Evolutionary conservation across 768 basidiomycete species (phyloP), one percentile per base, ranked within the genome.

Genomic region (Tulasnella sp.): DNA sequence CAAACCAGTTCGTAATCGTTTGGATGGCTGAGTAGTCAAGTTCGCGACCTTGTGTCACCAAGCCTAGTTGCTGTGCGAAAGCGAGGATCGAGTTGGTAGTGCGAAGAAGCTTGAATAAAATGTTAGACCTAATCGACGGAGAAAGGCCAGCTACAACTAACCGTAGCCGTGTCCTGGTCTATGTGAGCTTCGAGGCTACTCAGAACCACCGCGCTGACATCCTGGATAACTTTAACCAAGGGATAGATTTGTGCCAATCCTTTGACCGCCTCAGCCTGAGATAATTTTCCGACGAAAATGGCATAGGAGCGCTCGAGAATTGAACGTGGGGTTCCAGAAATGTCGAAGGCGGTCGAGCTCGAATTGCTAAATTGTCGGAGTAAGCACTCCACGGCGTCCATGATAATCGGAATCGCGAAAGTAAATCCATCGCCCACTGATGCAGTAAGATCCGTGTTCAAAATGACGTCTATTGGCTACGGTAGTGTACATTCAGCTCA

Each of bases 381-480:
- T 10, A 52, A 52, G 52, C 52, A 52, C 24, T 52, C 52, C 52
- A n/a, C 52, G 24, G 52, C 52, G 52, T 52, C 52, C 52, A 52
- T 24, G n/a, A 52, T 10, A 24, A 52, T 52, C 52, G 52, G 24
- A 52, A 24, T 21, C 52, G 24, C 24, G 52, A 52, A 52, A 24
- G 52, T 8, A 52, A 52, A 12, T 24, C 24, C 52, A 52, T 52
- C 52, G 39, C 75, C 73, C 19, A 62, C 21, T 38, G n/a, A 34
- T 19, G 52, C 39, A 56, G 56, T 71, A 9, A 81, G 78, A 74
- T 82, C 34, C 7, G 83, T 79, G 81, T 85, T 87, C 85, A 89
- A 84, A 82, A 87, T 87, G 83, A 89, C 87, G 84, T 88, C 87
- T 85, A 89, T 85, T 71, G 89, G 88, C 90, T 91, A 46, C 71